These are phyloP conservation scores for Solanum verrucosum DNA, from an alignment of 257 asterid genomes.

Conservation along the genomic window DNA sequence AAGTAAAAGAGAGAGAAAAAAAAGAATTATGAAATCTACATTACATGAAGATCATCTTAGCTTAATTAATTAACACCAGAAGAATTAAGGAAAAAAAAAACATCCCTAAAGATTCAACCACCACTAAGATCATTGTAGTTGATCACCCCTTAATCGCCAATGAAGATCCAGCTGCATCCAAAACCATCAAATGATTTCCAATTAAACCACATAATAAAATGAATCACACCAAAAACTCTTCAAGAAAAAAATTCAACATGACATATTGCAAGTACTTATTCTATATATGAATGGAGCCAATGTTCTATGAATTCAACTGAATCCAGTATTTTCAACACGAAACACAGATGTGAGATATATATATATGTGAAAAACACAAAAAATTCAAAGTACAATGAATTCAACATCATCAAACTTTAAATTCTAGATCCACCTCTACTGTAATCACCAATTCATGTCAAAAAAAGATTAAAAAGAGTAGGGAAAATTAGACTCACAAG, in stretches of 20 bases:
- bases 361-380: background rate
- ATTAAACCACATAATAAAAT: background rate
- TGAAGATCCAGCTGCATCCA: slow-evolving; percentile 23
- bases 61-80: slow-evolving; percentile 20
- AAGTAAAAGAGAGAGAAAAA: background rate
- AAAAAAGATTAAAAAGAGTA: background rate
- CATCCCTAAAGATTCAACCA: slow-evolving; percentile 1
- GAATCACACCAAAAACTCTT: background rate
- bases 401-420: background rate
- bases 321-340: background rate
- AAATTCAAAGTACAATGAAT: background rate
- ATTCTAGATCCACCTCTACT: background rate
- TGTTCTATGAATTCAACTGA: background rate
- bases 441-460: background rate
- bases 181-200: background rate
- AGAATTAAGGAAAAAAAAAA: background rate
- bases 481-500: background rate
- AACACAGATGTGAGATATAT: no score
- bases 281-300: background rate
- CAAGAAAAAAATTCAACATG: background rate
- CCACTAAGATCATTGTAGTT: background rate
- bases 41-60: background rate
- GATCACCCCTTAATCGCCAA: slow-evolving; percentile 8
- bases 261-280: background rate
- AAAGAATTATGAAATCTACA: slow-evolving; percentile 10